Percentiles rank a stretch among this genome's conserved stretches.
These are phyloP conservation scores for Eutypa lata DNA, from an alignment of 2,329 filamentous ascomycete species.

Conservation along the genomic window DNA sequence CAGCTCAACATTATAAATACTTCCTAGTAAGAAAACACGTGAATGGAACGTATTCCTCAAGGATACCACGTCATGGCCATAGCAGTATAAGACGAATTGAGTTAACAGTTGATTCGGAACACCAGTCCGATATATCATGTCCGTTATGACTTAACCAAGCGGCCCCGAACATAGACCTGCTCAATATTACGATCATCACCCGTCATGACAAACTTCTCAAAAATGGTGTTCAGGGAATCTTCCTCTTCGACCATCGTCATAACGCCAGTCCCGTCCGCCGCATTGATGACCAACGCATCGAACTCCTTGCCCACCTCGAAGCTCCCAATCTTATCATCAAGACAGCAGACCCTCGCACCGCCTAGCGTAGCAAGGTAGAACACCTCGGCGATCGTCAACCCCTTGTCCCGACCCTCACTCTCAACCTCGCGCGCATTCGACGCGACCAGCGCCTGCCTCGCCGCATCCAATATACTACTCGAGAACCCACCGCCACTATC, in stretches of 20 bases:
- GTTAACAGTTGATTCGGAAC: too few species aligned
- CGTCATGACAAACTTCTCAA: conserved; percentile 65
- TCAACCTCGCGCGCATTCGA: conserved; percentile 45
- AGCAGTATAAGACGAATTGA: too few species aligned
- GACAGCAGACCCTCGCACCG: conserved; percentile 55
- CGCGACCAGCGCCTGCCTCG: conserved; percentile 56
- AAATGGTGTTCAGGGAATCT: conserved; percentile 43
- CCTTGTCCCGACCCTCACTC: conserved; percentile 38
- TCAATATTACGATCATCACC: conserved; percentile 61
- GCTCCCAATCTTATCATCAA: conserved; percentile 52
- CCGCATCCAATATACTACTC: conserved; percentile 55
- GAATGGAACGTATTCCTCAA: too few species aligned
- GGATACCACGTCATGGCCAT: too few species aligned
- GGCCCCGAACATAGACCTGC: conserved; percentile 51
- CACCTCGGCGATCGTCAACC: conserved; percentile 46
- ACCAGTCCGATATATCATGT: too few species aligned
- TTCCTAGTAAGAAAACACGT: too few species aligned
- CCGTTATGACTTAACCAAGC: conserved; percentile 26
- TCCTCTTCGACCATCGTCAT: conserved; percentile 52
- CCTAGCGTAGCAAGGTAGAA: conserved; percentile 62
- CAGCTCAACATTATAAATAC: too few species aligned
- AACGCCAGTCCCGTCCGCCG: conserved; percentile 30
- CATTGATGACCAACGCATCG: conserved; percentile 52
- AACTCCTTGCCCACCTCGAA: conserved; percentile 61
- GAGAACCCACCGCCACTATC: conserved; percentile 64